Base-by-base conservation (phyloP, 2,329 filamentous ascomycete species). In the Chaetomium strumarium region DNA sequence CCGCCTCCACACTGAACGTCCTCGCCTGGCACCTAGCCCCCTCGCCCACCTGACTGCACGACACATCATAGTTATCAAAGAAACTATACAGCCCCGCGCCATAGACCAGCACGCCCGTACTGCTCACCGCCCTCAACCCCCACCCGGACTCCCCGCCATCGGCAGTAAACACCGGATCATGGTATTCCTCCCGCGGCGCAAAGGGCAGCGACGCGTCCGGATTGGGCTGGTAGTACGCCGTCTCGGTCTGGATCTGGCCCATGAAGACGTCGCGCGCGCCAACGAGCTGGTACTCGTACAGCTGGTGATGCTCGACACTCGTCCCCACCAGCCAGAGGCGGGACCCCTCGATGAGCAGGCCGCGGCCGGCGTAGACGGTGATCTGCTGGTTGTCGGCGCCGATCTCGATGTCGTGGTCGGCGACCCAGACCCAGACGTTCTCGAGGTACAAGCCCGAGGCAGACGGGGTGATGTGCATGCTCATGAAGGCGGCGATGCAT, bases 191-290 rank as follows among this genome's bases (percentile, higher is more conserved):
- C 17, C 72, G 68, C 1, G 67, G 58, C 2, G 66, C 57, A 69
- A 84, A 85, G 2, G 78, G 81, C 4, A 68, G 63, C 2, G 71
- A 70, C 0, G 81, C 79, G 46, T 71, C 67, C 0, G 83, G 82
- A 56, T 75, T 77, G 20, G 79, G 76, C 68, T 85, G 81, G 68
- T 77, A 86, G 69, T 86, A 86, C 1, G 83, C 80, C 2, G 82
- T 83, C 66, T 86, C 83, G 44, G 83, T 82, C 63, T 86, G 83
- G 55, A 84, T 78, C 64, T 80, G 73, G 47, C 78, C 79, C 63
- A 76, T 75, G 66, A 77, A 82, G 60, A 84, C 70, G 62, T 84
- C 75, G 59, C 74, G 72, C 1, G 83, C 79, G 52, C 73, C 71
- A 55, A 68, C 70, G 52, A 85, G 70, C 61, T 85, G 78, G 69